Evolutionary conservation across 169 alveolate species (phyloP).

Genomic region (Blepharisma undulans): DNA sequence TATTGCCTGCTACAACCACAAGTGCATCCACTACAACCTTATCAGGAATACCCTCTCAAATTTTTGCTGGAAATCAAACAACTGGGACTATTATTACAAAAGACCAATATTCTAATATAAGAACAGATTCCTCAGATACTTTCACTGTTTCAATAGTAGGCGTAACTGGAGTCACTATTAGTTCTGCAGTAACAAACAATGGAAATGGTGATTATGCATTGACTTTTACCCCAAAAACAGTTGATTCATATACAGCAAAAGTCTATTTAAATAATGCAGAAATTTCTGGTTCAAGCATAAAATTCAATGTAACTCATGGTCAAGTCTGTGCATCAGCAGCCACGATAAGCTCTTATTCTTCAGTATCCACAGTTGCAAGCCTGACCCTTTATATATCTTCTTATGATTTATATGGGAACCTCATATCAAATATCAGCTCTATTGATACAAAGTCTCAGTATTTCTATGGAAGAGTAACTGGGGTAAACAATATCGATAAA

Average conservation of each 20-base stretch:
- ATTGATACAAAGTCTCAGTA: background rate
- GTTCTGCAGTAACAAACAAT: background rate
- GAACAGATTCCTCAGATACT: constrained; percentile 31
- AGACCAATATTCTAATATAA: constrained; percentile 46
- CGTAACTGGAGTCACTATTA: background rate
- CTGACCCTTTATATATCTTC: background rate
- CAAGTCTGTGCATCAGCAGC: background rate
- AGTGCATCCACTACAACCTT: background rate
- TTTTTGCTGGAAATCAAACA: constrained; percentile 42
- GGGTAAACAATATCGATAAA: background rate
- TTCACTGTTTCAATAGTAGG: constrained; percentile 11
- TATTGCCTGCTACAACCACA: background rate
- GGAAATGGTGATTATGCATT: background rate
- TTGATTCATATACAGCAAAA: background rate
- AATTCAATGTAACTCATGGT: background rate
- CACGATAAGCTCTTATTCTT: background rate
- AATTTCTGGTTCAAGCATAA: background rate
- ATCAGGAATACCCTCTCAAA: constrained; percentile 18
- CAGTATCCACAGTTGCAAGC: background rate
- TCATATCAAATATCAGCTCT: background rate
- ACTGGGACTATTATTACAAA: constrained; percentile 40
- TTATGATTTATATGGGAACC: background rate
- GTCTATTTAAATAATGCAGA: background rate
- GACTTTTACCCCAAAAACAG: background rate
- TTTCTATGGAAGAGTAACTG: background rate